Percentiles rank a stretch among this genome's conserved stretches.
phyloP scores from a whole-genome alignment of 306 rosid species.

The Dicorynia guianensis region DNA sequence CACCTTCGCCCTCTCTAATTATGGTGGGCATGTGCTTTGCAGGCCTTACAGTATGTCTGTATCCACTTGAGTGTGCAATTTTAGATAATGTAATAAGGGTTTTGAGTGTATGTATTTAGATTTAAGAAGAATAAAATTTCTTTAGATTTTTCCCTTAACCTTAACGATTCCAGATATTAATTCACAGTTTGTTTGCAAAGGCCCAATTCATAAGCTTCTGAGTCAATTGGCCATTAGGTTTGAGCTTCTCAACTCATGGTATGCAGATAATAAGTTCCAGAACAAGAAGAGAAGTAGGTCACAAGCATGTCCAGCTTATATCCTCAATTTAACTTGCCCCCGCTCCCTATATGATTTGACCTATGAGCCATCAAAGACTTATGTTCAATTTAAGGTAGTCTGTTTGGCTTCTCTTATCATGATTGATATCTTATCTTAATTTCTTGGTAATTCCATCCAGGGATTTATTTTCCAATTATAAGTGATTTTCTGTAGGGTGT shows the following conservation, averaged over 20 bases:
- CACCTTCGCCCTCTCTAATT: slow-evolving; percentile 32
- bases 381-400: slow-evolving; percentile 83
- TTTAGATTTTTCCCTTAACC: slow-evolving; percentile 48
- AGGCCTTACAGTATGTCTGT: slow-evolving; percentile 93
- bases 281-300: slow-evolving; percentile 77
- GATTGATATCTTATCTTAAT: not conserved
- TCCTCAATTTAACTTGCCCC: slow-evolving; percentile 83
- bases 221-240: slow-evolving; percentile 73
- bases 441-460: slow-evolving; percentile 9
- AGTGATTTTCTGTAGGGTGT: slow-evolving; percentile 25
- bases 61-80: slow-evolving; percentile 63
- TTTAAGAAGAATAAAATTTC: slow-evolving; percentile 40
- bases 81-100: slow-evolving; percentile 43
- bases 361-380: slow-evolving; percentile 87
- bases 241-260: slow-evolving; percentile 55
- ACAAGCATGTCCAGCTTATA: slow-evolving; percentile 67
- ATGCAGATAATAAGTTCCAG: slow-evolving; percentile 46
- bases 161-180: slow-evolving; percentile 82
- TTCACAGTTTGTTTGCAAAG: slow-evolving; percentile 80
- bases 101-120: slow-evolving; percentile 41
- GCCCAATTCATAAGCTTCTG: slow-evolving; percentile 90
- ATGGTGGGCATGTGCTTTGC: slow-evolving; percentile 51
- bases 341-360: slow-evolving; percentile 77
- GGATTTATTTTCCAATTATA: not conserved
- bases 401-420: slow-evolving; percentile 35